phyloP scores from a whole-genome alignment of 1,284 basidiomycete genomes.

The Apiotrichum akiyoshidainum region DNA sequence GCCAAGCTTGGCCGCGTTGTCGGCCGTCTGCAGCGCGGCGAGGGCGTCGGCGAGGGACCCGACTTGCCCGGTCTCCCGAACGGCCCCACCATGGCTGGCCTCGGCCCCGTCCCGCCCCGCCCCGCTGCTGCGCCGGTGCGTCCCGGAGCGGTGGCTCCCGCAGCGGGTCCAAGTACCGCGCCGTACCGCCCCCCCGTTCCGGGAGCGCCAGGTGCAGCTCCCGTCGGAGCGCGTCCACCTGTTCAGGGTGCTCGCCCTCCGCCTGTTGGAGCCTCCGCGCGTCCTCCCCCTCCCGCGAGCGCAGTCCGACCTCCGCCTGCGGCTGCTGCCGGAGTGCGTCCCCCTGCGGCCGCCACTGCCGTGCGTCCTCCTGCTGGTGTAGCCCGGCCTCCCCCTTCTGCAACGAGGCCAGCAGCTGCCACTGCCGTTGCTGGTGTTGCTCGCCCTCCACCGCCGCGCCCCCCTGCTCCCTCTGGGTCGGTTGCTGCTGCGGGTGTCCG shows the following conservation, averaged over 20 bases:
- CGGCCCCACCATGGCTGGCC: conserved; percentile 11
- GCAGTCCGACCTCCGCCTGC: neutral
- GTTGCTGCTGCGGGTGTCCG: neutral
- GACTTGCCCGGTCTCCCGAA: conserved; percentile 16
- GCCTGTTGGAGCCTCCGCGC: conserved; percentile 1
- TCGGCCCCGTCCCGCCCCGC: neutral
- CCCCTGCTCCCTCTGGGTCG: neutral
- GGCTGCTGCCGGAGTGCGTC: neutral
- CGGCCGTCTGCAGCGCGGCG: conserved; percentile 35
- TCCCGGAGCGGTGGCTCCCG: neutral
- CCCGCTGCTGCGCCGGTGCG: neutral
- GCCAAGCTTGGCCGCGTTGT: conserved; percentile 43
- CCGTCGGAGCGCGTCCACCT: too few relatives aligned
- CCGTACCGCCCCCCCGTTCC: too few relatives aligned
- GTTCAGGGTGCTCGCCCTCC: neutral
- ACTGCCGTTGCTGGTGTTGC: neutral
- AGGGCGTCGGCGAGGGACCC: conserved; percentile 25
- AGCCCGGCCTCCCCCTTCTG: neutral
- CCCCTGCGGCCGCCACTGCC: neutral
- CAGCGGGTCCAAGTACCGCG: neutral
- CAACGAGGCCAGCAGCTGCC: neutral
- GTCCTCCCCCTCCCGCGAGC: neutral
- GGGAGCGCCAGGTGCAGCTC: too few relatives aligned
- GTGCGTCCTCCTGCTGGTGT: neutral
- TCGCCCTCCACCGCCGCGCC: neutral